These are phyloP conservation scores for Mortierella sp. DNA, from an alignment of 371 early-diverging fungal genomes.

Conservation along the genomic window DNA sequence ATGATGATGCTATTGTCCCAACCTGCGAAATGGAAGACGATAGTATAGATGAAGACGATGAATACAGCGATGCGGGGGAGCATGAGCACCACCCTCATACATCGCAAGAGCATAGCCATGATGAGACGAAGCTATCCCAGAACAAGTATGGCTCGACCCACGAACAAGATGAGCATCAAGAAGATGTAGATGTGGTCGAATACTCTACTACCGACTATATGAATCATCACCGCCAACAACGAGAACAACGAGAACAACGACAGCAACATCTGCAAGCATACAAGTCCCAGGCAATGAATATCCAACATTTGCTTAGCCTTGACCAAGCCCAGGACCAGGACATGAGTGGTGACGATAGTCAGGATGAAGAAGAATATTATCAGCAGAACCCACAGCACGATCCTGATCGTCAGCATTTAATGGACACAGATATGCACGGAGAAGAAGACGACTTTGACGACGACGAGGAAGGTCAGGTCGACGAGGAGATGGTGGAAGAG, in stretches of 20 bases:
- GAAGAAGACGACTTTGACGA: conserved; percentile 30
- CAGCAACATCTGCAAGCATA: conserved; percentile 48
- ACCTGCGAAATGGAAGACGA: conserved; percentile 43
- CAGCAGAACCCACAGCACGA: conserved; percentile 46
- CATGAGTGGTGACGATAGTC: conserved; percentile 36
- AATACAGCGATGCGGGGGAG: conserved; percentile 35
- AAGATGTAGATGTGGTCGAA: conserved; percentile 3
- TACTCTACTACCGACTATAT: background rate
- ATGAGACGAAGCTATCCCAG: background rate
- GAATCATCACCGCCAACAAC: too few species aligned
- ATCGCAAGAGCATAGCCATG: conserved; percentile 1
- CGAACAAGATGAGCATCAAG: conserved; percentile 5
- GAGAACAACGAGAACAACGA: background rate
- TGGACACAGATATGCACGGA: conserved; percentile 29
- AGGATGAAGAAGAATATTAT: conserved; percentile 46
- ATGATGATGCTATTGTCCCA: conserved; percentile 46
- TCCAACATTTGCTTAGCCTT: conserved; percentile 41
- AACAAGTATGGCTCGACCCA: background rate
- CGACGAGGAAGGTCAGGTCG: conserved; percentile 54
- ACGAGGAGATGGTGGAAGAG: conserved; percentile 55
- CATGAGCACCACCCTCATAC: conserved; percentile 37
- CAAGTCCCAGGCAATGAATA: conserved; percentile 50
- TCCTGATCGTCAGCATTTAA: conserved; percentile 29
- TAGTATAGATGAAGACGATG: conserved; percentile 49
- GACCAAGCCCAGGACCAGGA: conserved; percentile 34